A percentile compares a stretch with the other conserved stretches of the same genome.
Evolutionary conservation across 345 rosid genomes (phyloP).

Genomic region (Hypericum androsaemum): DNA sequence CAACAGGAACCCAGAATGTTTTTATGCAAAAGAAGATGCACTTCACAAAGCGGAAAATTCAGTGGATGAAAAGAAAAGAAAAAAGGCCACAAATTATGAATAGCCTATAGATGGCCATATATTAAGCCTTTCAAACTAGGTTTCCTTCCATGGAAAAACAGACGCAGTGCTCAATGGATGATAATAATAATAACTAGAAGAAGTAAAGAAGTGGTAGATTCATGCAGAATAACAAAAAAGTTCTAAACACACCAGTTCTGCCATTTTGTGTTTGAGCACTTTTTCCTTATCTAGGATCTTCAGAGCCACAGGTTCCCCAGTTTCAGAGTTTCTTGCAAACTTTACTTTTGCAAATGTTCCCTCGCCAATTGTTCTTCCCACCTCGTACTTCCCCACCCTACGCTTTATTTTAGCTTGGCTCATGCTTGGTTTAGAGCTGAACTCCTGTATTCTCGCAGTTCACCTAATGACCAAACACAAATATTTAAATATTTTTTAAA

Average conservation of each 20-base stretch:
- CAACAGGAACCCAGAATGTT: too few relatives aligned
- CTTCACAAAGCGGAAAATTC: too few relatives aligned
- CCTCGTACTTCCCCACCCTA: slow-evolving; percentile 78
- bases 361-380: slow-evolving; percentile 96
- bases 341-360: slow-evolving; percentile 97
- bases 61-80: too few relatives aligned
- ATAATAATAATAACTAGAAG: not conserved
- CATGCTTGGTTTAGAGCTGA: slow-evolving; percentile 26
- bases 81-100: too few relatives aligned
- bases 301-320: slow-evolving; percentile 75
- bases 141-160: too few relatives aligned
- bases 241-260: slow-evolving; percentile 63
- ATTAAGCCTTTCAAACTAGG: too few relatives aligned
- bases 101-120: too few relatives aligned
- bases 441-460: slow-evolving; percentile 6
- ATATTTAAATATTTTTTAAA: not conserved
- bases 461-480: slow-evolving; percentile 7
- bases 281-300: slow-evolving; percentile 96
- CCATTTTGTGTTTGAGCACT: slow-evolving; percentile 92
- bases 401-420: slow-evolving; percentile 68
- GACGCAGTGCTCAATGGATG: too few relatives aligned
- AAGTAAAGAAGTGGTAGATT: not conserved
- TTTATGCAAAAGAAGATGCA: too few relatives aligned
- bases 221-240: not conserved
- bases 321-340: slow-evolving; percentile 85